Percentiles rank a stretch among this genome's conserved stretches.
These are phyloP conservation scores for Starmerella potacharoeniae DNA, from an alignment of 805 yeast species.

Conservation along the genomic window DNA sequence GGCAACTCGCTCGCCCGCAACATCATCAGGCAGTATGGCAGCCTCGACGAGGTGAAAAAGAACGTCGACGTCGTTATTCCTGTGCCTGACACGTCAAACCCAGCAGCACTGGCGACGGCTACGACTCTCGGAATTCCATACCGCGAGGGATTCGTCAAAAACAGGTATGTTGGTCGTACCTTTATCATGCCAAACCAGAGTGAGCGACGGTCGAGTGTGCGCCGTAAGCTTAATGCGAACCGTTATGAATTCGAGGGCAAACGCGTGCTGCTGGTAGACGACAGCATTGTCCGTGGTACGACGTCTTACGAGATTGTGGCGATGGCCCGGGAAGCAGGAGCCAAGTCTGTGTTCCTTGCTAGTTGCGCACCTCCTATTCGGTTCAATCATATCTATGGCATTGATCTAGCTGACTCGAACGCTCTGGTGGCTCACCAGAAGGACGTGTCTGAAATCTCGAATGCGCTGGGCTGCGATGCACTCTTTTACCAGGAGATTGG, in stretches of 20 bases:
- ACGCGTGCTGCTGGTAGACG: conserved; percentile 84
- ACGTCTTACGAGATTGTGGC: conserved; percentile 91
- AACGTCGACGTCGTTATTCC: conserved; percentile 91
- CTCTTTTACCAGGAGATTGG: conserved; percentile 80
- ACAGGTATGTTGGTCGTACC: conserved; percentile 93
- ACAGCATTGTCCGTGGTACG: conserved; percentile 95
- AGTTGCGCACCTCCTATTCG: conserved; percentile 98
- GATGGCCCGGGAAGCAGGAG: conserved; percentile 99
- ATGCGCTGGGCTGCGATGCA: conserved; percentile 75
- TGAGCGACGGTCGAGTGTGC: conserved; percentile 84
- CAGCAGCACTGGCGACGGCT: conserved; percentile 87
- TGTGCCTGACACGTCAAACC: conserved; percentile 97
- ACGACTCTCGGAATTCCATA: conserved; percentile 69
- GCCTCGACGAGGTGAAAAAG: conserved; percentile 36
- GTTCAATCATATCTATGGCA: conserved; percentile 91
- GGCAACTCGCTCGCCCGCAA: conserved; percentile 77
- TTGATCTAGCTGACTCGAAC: conserved; percentile 89
- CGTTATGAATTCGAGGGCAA: conserved; percentile 77
- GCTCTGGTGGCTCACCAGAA: conserved; percentile 83
- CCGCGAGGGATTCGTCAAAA: conserved; percentile 94
- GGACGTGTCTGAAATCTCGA: conserved; percentile 61
- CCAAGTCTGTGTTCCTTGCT: conserved; percentile 87
- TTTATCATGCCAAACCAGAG: conserved; percentile 97
- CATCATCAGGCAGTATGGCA: conserved; percentile 38
- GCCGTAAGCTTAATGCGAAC: conserved; percentile 95